Base-by-base conservation (phyloP, 1,284 basidiomycete genomes). In the Pyrrhoderma noxium region DNA sequence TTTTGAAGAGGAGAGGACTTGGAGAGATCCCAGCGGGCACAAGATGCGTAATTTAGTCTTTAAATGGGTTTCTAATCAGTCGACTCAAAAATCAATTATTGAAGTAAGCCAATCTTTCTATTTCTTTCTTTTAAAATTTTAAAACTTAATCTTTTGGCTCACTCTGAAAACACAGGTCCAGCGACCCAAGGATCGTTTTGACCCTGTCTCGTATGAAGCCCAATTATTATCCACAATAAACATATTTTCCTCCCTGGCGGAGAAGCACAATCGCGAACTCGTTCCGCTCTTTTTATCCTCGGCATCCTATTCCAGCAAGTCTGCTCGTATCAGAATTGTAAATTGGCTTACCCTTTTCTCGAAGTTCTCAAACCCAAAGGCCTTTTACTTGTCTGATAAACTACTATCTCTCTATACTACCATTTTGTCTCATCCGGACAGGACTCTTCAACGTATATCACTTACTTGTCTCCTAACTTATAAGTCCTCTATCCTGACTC, bases 291-390 rank as follows among this genome's bases (percentile, higher is more conserved):
- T 95, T 68, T 73, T 96, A 11, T 70, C 74, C 9, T 67, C 85
- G 25, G 70, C 68, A 38, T 68, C 69, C n/a, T 66, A 65, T 16
- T 61, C 66, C 2, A 64, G 70, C 3, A 74, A 69, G 51, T 66
- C 82, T 9, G 67, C 78, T 3, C 72, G 75, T 49, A 66, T 71
- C n/a, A 82, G 78, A 59, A 76, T 93, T 23, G 73, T 67, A 16
- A 73, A 79, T 1, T 97, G 90, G 83, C 80, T 99, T 22, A 80
- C 80, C 31, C 75, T 99, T 1, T 89, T 98, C 63, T 78, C 88
- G 52, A 94, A 93, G 64, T 90, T 99, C 64, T 72, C 72, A 59
- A 97, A 97, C 62, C 93, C 93, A 8, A 94, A 93, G 66, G 89
- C 90, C 0, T 72, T 96, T 1, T 79, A 82, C 61, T 76, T 80